phyloP scores from a whole-genome alignment of 352 stramenopile genomes.

The Phytophthora pisi region DNA sequence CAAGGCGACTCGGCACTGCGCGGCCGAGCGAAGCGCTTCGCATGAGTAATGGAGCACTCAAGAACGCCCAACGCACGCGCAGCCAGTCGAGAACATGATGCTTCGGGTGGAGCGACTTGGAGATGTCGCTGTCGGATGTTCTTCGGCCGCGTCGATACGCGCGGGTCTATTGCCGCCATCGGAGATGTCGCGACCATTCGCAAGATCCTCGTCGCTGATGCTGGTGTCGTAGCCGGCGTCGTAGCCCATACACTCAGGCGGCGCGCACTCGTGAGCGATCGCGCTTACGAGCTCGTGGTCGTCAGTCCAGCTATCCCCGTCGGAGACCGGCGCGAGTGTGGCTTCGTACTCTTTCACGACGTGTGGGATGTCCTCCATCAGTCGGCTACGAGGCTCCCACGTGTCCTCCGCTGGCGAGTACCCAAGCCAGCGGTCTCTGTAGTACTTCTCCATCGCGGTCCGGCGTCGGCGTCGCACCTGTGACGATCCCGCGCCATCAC shows the following conservation, averaged over 20 bases:
- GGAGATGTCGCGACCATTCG: too few relatives aligned
- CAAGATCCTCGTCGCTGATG: neutral
- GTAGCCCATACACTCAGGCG: neutral
- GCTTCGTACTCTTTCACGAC: constrained; percentile 1
- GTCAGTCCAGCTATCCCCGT: neutral
- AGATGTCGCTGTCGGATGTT: too few relatives aligned
- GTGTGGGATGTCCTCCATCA: neutral
- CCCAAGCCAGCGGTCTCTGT: neutral
- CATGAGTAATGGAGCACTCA: too few relatives aligned
- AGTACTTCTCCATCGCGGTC: neutral
- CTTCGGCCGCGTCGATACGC: too few relatives aligned
- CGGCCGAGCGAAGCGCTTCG: too few relatives aligned
- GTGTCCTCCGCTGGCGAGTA: neutral
- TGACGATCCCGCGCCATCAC: neutral
- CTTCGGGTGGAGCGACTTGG: too few relatives aligned
- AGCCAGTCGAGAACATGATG: too few relatives aligned
- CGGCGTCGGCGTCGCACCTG: too few relatives aligned
- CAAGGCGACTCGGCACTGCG: too few relatives aligned
- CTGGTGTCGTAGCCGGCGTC: neutral
- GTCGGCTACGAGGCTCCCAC: neutral
- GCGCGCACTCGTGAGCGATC: neutral
- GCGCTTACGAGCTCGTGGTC: neutral
- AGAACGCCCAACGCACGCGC: too few relatives aligned
- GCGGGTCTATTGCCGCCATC: too few relatives aligned
- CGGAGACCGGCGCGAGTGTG: constrained; percentile 2